phyloP scores from a whole-genome alignment of 331 rosid species.

The Phaseolus coccineus region DNA sequence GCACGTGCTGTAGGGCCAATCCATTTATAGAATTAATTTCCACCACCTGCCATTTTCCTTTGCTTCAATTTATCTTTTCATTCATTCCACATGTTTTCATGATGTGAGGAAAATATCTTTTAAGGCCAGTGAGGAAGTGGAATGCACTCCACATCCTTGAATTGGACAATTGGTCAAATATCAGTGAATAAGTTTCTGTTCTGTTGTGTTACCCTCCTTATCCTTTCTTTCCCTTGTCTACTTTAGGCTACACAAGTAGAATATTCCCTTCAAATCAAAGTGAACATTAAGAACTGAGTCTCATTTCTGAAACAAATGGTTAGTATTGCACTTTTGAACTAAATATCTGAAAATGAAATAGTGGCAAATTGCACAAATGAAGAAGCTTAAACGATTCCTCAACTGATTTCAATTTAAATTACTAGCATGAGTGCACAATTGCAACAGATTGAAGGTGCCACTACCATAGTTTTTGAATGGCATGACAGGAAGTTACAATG shows the following conservation, averaged over 20 bases:
- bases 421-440: conserved; percentile 14
- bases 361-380: conserved; percentile 15
- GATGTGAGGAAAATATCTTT: conserved; percentile 20
- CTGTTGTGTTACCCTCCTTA: not conserved
- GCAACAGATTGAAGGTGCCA: conserved; percentile 33
- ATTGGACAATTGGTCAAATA: not conserved
- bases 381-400: not conserved
- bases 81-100: conserved; percentile 15
- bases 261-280: not conserved
- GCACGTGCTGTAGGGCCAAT: conserved; percentile 53
- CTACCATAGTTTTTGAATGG: not conserved
- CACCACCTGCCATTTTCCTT: conserved; percentile 18
- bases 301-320: not conserved
- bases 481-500: conserved; percentile 19
- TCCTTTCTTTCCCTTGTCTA: not conserved
- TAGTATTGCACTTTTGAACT: not conserved
- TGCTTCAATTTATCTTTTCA: conserved; percentile 5
- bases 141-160: not conserved
- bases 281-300: conserved; percentile 16
- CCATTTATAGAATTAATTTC: conserved; percentile 8
- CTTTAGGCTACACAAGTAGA: not conserved
- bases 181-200: not conserved
- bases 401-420: conserved; percentile 35
- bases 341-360: not conserved
- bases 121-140: not conserved